A percentile compares a stretch with the other conserved stretches of the same genome.
phyloP scores from a whole-genome alignment of 176 grass and related monocot genomes.

The Triticum turgidum region DNA sequence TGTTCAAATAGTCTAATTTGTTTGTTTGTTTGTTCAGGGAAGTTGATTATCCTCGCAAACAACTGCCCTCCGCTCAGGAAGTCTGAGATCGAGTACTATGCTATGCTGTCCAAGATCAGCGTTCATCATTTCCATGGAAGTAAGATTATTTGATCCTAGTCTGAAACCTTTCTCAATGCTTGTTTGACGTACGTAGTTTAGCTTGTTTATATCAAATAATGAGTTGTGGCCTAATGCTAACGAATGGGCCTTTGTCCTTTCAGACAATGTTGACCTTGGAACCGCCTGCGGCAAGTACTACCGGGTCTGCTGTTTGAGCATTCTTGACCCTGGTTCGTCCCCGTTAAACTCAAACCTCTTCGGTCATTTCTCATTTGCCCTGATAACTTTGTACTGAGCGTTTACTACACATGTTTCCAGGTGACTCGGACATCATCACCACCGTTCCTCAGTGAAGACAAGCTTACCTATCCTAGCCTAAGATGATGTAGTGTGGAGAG shows the following conservation, averaged over 20 bases:
- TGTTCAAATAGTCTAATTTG: neutral
- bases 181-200: neutral
- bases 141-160: conserved; percentile 34
- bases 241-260: neutral
- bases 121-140: conserved; percentile 94
- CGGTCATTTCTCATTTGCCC: neutral
- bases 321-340: conserved; percentile 66
- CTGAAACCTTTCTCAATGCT: neutral
- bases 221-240: no score
- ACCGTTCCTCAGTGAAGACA: conserved; percentile 58
- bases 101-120: conserved; percentile 83
- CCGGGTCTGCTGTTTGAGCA: conserved; percentile 92
- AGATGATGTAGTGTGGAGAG: conserved; percentile 30
- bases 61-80: conserved; percentile 87
- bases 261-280: conserved; percentile 96
- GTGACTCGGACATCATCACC: conserved; percentile 90
- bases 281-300: conserved; percentile 43
- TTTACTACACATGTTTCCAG: conserved; percentile 27
- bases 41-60: conserved; percentile 81
- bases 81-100: conserved; percentile 97
- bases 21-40: conserved; percentile 38
- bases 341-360: neutral
- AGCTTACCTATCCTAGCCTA: conserved; percentile 25
- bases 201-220: neutral
- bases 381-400: neutral